Conservation (phyloP, 306 rosid genomes). For the Rubus parviflorus region DNA sequence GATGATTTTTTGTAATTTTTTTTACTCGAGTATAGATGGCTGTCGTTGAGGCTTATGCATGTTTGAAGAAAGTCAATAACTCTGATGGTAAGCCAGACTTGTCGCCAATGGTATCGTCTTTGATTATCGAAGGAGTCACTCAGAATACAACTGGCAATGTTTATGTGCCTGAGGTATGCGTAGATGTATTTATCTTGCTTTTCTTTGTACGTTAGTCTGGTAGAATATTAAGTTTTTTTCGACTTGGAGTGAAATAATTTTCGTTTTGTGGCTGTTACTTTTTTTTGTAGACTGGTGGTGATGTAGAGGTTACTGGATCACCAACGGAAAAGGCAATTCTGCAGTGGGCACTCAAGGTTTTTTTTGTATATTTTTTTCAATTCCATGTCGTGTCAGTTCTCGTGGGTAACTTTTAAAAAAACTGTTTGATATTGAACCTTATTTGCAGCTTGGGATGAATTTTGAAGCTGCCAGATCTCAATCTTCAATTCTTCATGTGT, state of each 20-base stretch:
- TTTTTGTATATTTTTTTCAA: not conserved
- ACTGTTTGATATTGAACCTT: constrained; percentile 1
- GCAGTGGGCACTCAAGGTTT: constrained; percentile 70
- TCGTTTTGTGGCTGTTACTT: constrained; percentile 10
- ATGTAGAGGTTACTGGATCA: constrained; percentile 77
- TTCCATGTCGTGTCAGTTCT: not conserved
- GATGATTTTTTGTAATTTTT: constrained; percentile 12
- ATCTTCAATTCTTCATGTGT: constrained; percentile 64
- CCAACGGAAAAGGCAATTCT: constrained; percentile 93
- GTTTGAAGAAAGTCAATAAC: constrained; percentile 56
- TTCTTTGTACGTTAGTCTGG: not conserved
- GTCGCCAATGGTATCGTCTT: constrained; percentile 41
- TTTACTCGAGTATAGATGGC: constrained; percentile 55
- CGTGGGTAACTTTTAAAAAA: not conserved
- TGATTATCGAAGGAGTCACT: constrained; percentile 73
- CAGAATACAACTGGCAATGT: constrained; percentile 77
- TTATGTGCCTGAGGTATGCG: constrained; percentile 62
- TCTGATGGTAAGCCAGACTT: constrained; percentile 49
- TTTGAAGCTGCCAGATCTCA: constrained; percentile 56
- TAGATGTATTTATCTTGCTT: not conserved
- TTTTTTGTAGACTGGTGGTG: constrained; percentile 46
- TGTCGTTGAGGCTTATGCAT: constrained; percentile 65
- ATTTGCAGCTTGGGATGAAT: constrained; percentile 79
- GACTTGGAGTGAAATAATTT: not conserved
- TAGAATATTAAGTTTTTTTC: not conserved